Base-by-base conservation (phyloP, 176 grass and related monocot genomes). In the Guadua angustifolia region DNA sequence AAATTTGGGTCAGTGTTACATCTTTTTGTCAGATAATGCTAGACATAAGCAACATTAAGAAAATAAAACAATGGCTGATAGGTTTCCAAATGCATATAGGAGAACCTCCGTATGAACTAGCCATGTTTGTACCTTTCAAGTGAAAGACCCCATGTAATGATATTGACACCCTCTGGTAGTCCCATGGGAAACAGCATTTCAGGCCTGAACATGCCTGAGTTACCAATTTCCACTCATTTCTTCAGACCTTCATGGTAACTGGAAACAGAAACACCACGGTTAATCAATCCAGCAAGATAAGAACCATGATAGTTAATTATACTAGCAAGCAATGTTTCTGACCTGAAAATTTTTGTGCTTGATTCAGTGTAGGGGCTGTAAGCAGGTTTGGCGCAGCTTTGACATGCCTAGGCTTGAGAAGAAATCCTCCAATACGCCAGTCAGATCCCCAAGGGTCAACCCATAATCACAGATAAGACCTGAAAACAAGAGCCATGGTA, bases 321-420 rank as follows among this genome's bases (percentile, higher is more conserved):
- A 46, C 4, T 11, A 86, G 71, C 78, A 55, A 79, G 50, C 66
- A 26, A 77, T 77, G 3, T 50, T 58, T 36, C 56, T 78, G 60
- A 93, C 95, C 95, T 87, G 87, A 98, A 98, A 69, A 98, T 95
- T 80, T 93, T 92, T 89, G 95, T 98, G 85, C 93, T 98, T 46
- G 93, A 92, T 85, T 95, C 92, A 73, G 95, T 93, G 70, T 98
- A 98, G 0, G 95, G 93, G 74, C 93, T 98, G 83, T 98, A 98
- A 61, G 95, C 95, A 84, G 95, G 95, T 75, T 98, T 98, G 91
- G 4, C 91, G 90, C 66, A 98, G 79, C 68, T 98, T 91, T 56
- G 93, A 80, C 93, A 98, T 93, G 36, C 95, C 95, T 98, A 80
- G 64, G 25, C 91, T 90, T 47, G 92, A 79, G 77, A 95, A 98